Conservation (phyloP, 2,329 filamentous ascomycete genomes). For the Fusarium abutilonis region DNA sequence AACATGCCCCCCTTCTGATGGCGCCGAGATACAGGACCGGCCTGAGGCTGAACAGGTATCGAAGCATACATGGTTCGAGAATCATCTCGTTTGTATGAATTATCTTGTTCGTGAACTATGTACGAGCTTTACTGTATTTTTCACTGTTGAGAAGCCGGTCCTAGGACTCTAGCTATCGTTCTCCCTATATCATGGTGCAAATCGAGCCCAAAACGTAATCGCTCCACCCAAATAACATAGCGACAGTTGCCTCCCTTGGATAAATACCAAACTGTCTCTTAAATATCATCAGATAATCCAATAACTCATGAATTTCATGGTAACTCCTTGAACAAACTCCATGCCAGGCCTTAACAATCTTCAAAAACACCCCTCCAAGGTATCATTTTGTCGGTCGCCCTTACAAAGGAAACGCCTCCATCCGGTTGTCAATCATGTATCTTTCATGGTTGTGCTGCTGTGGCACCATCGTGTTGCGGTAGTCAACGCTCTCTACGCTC, state of each 20-base stretch:
- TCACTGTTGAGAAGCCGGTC: slow-evolving; percentile 15
- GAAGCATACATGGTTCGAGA: not conserved
- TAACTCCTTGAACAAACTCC: slow-evolving; percentile 28
- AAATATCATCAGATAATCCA: slow-evolving; percentile 27
- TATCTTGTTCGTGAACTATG: slow-evolving; percentile 6
- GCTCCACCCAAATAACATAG: slow-evolving; percentile 15
- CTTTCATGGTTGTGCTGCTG: slow-evolving; percentile 33
- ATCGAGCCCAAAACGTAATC: slow-evolving; percentile 15
- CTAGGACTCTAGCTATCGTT: slow-evolving; percentile 6
- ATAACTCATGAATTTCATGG: not conserved
- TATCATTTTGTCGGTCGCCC: slow-evolving; percentile 32
- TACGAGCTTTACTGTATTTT: slow-evolving; percentile 9
- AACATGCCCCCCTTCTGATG: not conserved
- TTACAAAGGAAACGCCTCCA: slow-evolving; percentile 43
- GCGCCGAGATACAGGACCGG: not conserved
- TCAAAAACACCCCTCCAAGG: slow-evolving; percentile 30
- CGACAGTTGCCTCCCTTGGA: slow-evolving; percentile 20
- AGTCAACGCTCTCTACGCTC: slow-evolving; percentile 52
- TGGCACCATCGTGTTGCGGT: slow-evolving; percentile 45
- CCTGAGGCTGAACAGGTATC: not conserved
- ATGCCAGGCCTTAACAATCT: slow-evolving; percentile 13
- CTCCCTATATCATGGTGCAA: slow-evolving; percentile 16
- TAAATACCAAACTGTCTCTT: not conserved
- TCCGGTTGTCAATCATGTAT: slow-evolving; percentile 41
- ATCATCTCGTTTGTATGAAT: not conserved